A percentile compares a stretch with the other conserved stretches of the same genome.
phyloP scores from a whole-genome alignment of 2,329 filamentous ascomycete genomes.

The Aspergillus awamori region DNA sequence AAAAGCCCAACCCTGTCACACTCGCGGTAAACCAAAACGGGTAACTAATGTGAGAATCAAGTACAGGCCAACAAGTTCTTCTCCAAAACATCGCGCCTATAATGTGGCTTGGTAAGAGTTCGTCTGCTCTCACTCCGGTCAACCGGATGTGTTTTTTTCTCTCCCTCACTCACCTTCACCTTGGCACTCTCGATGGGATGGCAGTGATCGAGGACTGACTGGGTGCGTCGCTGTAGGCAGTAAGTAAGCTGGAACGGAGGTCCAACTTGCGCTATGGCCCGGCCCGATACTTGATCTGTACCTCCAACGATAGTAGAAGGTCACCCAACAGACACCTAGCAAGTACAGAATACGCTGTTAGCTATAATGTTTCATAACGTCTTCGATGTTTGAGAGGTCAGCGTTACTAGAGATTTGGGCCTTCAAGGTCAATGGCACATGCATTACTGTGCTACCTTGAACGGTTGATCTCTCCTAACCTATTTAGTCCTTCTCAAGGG shows the following conservation, averaged over 20 bases:
- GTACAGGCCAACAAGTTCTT: neutral
- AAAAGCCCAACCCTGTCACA: neutral
- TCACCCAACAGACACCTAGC: neutral
- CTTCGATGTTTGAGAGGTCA: no score
- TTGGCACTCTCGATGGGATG: neutral
- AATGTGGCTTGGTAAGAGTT: conserved; percentile 1
- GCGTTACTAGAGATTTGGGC: no score
- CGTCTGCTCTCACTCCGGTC: neutral
- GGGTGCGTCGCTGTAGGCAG: neutral
- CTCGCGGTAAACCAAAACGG: neutral
- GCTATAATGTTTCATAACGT: no score
- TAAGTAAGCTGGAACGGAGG: neutral
- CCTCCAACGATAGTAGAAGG: neutral
- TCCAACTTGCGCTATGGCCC: conserved; percentile 18
- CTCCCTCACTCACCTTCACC: neutral
- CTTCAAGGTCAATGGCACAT: neutral
- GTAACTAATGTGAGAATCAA: neutral
- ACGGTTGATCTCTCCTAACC: neutral
- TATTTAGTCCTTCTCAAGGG: neutral
- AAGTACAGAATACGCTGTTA: no score
- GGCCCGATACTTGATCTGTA: conserved; percentile 18
- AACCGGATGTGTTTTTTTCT: neutral
- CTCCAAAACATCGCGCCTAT: neutral
- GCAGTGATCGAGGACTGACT: neutral
- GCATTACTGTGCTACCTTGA: neutral